Conservation (phyloP, 768 basidiomycete species). For the Paxillus ammoniavirescens region DNA sequence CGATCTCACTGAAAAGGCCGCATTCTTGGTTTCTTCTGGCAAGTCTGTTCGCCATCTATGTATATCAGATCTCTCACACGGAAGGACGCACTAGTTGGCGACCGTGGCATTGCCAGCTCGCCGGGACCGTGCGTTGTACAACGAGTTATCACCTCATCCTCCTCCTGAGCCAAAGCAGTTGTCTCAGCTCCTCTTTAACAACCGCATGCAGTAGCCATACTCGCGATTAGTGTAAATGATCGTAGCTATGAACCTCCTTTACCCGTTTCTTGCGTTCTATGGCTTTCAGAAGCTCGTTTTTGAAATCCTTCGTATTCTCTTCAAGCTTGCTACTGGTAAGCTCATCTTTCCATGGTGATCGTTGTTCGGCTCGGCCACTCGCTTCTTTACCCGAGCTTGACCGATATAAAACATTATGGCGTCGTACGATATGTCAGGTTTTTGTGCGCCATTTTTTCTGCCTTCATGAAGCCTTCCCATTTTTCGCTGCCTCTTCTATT, state of each 20-base stretch:
- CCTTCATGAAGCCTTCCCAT: background rate
- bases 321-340: conserved; percentile 8
- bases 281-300: conserved; percentile 13
- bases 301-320: conserved; percentile 3
- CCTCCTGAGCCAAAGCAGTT: background rate
- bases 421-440: background rate
- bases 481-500: background rate
- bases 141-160: background rate
- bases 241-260: conserved; percentile 21
- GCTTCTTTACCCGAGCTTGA: background rate
- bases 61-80: background rate
- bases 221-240: conserved; percentile 16
- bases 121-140: background rate
- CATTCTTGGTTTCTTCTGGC: background rate
- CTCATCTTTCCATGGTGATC: background rate
- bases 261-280: conserved; percentile 19
- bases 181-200: background rate
- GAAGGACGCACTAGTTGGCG: background rate
- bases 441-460: background rate
- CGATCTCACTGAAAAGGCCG: background rate
- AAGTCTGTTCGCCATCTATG: background rate
- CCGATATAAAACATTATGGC: background rate
- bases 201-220: background rate
- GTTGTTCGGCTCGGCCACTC: background rate
- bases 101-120: background rate